Base-by-base conservation (phyloP, 805 yeast species). In the Phaffomyces thermotolerans region DNA sequence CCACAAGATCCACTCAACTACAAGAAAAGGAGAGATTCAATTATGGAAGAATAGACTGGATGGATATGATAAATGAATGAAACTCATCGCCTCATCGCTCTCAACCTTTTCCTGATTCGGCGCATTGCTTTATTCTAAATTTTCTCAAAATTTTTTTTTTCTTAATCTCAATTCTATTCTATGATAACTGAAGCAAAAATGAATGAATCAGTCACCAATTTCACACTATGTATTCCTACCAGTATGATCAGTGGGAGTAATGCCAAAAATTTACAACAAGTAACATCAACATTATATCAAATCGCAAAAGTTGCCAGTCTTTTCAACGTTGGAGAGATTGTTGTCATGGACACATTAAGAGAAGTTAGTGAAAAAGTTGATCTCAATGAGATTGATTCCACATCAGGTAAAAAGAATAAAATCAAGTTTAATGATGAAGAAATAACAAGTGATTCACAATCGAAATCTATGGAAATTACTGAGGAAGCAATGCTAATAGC, bases 161-260 rank as follows among this genome's bases (percentile, higher is more conserved):
- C 9, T 15, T 15, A 27, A 9, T 10, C 29, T 27, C 29, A 29
- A 33, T 22, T 31, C n/a, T 18, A 18, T 5, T 37, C 3, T 9
- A 33, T 9, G 6, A 4, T 4, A 18, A 33, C 4, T 9, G 3
- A 1, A 33, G 18, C 7, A 14, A 32, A 35, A 14, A 44, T 44
- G 47, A 35, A 17, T 8, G 35, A 33, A 6, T 9, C 36, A 17
- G 37, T 35, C 23, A 32, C 48, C 37, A 71, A 71, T 52, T 73
- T 73, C 48, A 71, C 88, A 1, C 53, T 88, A 3, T 86, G 95
- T 57, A 71, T 88, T 30, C 95, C 96, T 2, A 77, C 91, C 1
- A 71, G 81, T 1, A 68, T 80, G 15, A 72, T 88, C 12, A 68
- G 76, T 2, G 48, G 51, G 1, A 56, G 75, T 6, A 75, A 79